phyloP scores from a whole-genome alignment of 768 basidiomycete species.

The Naganishia friedmannii region DNA sequence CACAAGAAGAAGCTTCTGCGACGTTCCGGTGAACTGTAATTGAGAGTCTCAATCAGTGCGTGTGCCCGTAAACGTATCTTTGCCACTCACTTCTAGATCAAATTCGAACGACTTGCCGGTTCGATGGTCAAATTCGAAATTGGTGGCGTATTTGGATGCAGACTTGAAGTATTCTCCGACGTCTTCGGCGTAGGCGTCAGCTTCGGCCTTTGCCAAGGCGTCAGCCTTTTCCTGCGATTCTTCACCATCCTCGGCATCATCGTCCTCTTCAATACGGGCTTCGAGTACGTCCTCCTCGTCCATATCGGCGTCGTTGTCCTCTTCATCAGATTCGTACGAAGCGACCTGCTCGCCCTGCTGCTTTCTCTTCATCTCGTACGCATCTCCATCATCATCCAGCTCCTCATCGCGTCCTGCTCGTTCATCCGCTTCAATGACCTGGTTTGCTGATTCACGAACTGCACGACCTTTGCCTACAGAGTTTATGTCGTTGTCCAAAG shows the following conservation, averaged over 20 bases:
- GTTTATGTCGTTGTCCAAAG: slow-evolving; percentile 68
- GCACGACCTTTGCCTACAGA: slow-evolving; percentile 64
- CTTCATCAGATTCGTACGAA: slow-evolving; percentile 61
- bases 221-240: slow-evolving; percentile 36
- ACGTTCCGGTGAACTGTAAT: slow-evolving; percentile 74
- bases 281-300: slow-evolving; percentile 63
- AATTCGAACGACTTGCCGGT: slow-evolving; percentile 64
- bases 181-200: slow-evolving; percentile 41
- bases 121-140: slow-evolving; percentile 64
- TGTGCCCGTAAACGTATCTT: background rate
- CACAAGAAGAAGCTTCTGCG: slow-evolving; percentile 89
- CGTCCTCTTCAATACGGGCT: slow-evolving; percentile 55
- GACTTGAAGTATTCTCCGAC: slow-evolving; percentile 52
- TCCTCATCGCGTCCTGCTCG: slow-evolving; percentile 56
- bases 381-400: slow-evolving; percentile 60
- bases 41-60: background rate
- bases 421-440: slow-evolving; percentile 52
- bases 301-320: slow-evolving; percentile 73
- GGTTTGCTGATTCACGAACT: slow-evolving; percentile 50
- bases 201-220: slow-evolving; percentile 33
- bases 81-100: slow-evolving; percentile 70
- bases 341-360: slow-evolving; percentile 53
- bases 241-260: slow-evolving; percentile 41
- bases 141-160: slow-evolving; percentile 64
- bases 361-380: slow-evolving; percentile 52